These are phyloP conservation scores for Plantago rigida DNA, from an alignment of 305 asterid genomes.

Conservation along the genomic window DNA sequence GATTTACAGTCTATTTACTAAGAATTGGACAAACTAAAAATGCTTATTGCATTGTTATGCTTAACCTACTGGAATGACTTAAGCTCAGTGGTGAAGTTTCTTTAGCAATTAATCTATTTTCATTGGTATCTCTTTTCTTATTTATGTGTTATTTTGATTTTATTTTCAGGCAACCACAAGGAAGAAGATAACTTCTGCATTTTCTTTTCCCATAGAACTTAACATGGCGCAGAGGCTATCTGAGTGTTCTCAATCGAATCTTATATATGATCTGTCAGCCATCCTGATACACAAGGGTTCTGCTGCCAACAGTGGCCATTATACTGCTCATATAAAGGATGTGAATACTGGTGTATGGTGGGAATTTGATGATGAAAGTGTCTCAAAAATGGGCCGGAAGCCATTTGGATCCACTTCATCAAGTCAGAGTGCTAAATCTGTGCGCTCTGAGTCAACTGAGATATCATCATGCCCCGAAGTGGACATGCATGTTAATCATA, in stretches of 20 bases:
- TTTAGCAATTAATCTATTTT: slow-evolving; percentile 18
- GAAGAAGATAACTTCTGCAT: slow-evolving; percentile 87
- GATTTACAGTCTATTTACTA: slow-evolving; percentile 1
- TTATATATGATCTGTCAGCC: slow-evolving; percentile 82
- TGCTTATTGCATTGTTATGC: slow-evolving; percentile 14
- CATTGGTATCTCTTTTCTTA: slow-evolving; percentile 21
- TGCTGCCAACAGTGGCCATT: slow-evolving; percentile 94
- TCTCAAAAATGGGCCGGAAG: slow-evolving; percentile 68
- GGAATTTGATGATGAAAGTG: slow-evolving; percentile 96
- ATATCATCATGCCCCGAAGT: slow-evolving; percentile 37
- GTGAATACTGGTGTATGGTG: slow-evolving; percentile 83
- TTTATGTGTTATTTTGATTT: slow-evolving; percentile 27
- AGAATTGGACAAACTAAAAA: slow-evolving; percentile 13
- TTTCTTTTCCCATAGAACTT: slow-evolving; percentile 73
- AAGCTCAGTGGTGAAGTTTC: slow-evolving; percentile 19
- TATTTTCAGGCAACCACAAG: slow-evolving; percentile 79
- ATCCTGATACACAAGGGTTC: slow-evolving; percentile 92
- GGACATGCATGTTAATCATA: slow-evolving; percentile 37
- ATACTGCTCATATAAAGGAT: slow-evolving; percentile 85
- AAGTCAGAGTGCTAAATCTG: slow-evolving; percentile 40
- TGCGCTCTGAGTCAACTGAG: slow-evolving; percentile 37
- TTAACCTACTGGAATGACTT: not conserved
- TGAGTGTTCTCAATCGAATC: slow-evolving; percentile 45
- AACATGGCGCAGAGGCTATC: slow-evolving; percentile 69
- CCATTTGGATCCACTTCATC: slow-evolving; percentile 64